These are phyloP conservation scores for Eucalyptus brandiana DNA, from an alignment of 345 rosid species.

Conservation along the genomic window DNA sequence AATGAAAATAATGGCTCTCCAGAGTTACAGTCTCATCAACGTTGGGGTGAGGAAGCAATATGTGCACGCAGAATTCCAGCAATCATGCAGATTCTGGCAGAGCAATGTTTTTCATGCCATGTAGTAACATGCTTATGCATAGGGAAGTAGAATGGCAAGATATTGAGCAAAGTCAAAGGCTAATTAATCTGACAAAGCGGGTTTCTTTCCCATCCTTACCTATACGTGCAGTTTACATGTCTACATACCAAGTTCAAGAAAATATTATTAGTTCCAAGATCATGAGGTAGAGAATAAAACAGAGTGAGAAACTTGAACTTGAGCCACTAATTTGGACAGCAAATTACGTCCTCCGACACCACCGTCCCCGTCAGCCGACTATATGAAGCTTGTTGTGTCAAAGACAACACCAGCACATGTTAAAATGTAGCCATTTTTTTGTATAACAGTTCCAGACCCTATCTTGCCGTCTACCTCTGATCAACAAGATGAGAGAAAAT, in stretches of 20 bases:
- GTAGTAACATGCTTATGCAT: too few species aligned
- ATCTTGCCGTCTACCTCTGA: background rate
- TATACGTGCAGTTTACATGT: background rate
- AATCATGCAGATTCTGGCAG: background rate
- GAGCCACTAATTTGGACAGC: background rate
- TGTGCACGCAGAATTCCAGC: too few species aligned
- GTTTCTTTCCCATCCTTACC: background rate
- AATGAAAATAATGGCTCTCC: too few species aligned
- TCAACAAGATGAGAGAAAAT: background rate
- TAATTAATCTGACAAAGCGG: background rate
- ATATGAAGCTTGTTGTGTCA: background rate
- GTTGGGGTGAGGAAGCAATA: too few species aligned
- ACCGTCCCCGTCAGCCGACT: background rate
- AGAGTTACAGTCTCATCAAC: too few species aligned
- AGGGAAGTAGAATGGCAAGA: background rate
- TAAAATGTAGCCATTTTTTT: background rate
- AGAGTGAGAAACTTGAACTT: background rate
- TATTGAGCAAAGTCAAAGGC: background rate
- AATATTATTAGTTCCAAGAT: background rate
- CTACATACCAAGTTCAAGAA: background rate
- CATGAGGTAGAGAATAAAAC: background rate
- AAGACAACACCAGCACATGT: background rate
- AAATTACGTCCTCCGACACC: rapidly evolving
- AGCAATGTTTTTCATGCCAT: background rate
- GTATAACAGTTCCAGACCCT: background rate